Evolutionary conservation across 164 flowering plant genomes (phyloP).

Genomic region (Nymphaea thermarum): DNA sequence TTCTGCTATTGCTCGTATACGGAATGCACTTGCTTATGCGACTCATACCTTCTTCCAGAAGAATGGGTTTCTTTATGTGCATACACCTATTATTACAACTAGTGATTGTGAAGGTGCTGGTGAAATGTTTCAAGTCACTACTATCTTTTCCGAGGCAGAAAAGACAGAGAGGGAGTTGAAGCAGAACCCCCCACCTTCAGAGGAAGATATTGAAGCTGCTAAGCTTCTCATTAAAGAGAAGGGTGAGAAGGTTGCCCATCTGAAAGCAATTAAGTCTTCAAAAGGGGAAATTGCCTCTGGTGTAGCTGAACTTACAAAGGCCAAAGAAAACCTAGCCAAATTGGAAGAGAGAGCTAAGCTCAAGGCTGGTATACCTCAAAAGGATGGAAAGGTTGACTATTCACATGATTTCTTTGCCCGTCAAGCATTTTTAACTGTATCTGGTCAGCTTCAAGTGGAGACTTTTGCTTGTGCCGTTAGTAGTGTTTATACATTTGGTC

Average conservation of each 20-base stretch:
- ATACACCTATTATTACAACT: slow-evolving; percentile 89
- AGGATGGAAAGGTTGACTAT: slow-evolving; percentile 87
- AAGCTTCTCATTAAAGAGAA: slow-evolving; percentile 46
- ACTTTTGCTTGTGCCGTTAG: slow-evolving; percentile 81
- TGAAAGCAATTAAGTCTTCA: slow-evolving; percentile 66
- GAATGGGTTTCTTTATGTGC: slow-evolving; percentile 69
- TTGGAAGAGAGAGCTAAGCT: slow-evolving; percentile 69
- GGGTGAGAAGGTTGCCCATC: slow-evolving; percentile 45
- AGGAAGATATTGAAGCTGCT: slow-evolving; percentile 58
- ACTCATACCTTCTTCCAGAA: slow-evolving; percentile 82
- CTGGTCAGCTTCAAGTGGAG: slow-evolving; percentile 91
- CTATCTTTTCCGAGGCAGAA: slow-evolving; percentile 64
- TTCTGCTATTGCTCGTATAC: slow-evolving; percentile 78
- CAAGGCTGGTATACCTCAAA: slow-evolving; percentile 66
- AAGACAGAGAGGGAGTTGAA: slow-evolving; percentile 70
- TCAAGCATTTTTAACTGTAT: slow-evolving; percentile 87
- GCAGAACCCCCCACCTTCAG: slow-evolving; percentile 74
- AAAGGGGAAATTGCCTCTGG: slow-evolving; percentile 46
- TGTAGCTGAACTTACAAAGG: slow-evolving; percentile 53
- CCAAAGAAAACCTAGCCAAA: slow-evolving; percentile 54
- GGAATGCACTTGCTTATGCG: slow-evolving; percentile 82
- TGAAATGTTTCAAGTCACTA: slow-evolving; percentile 97
- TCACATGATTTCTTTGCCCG: slow-evolving; percentile 77
- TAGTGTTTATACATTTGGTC: slow-evolving; percentile 91
- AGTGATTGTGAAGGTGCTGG: slow-evolving; percentile 99